phyloP scores from a whole-genome alignment of 1,284 basidiomycete genomes.

The Inonotus hispidus region DNA sequence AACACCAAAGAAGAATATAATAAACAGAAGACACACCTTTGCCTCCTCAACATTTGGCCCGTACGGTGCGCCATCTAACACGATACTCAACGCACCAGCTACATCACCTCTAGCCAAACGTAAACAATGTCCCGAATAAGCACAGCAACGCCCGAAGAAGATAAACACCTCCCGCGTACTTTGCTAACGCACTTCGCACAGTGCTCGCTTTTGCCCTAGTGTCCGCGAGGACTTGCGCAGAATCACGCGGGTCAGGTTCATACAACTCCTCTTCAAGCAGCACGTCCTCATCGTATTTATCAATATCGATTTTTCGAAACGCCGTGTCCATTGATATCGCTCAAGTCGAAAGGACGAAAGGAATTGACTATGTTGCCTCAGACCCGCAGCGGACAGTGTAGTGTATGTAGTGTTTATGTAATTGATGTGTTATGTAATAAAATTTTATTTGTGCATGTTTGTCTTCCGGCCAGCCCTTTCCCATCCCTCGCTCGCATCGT shows the following conservation, averaged over 20 bases:
- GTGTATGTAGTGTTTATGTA: too few relatives aligned
- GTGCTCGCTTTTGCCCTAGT: conserved; percentile 70
- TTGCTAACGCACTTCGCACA: conserved; percentile 70
- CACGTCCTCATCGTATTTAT: conserved; percentile 89
- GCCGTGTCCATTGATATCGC: conserved; percentile 60
- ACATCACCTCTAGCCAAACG: conserved; percentile 59
- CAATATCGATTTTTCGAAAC: conserved; percentile 94
- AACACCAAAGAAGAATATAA: neutral
- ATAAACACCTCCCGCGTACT: conserved; percentile 39
- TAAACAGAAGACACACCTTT: conserved; percentile 51
- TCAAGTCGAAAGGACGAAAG: neutral
- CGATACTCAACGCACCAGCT: conserved; percentile 61
- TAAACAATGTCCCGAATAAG: conserved; percentile 24
- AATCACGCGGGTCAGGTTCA: conserved; percentile 79
- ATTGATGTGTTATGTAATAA: neutral
- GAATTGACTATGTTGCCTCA: neutral
- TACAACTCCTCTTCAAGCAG: conserved; percentile 83
- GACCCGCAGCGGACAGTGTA: too few relatives aligned
- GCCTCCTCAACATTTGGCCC: conserved; percentile 84
- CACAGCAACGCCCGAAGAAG: neutral
- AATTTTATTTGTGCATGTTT: neutral
- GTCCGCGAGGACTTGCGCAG: conserved; percentile 69
- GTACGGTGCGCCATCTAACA: conserved; percentile 77
- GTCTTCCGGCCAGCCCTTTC: neutral
- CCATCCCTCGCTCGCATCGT: neutral